phyloP scores from a whole-genome alignment of 208 protist genomes.

The Leishmania martiniquensis region DNA sequence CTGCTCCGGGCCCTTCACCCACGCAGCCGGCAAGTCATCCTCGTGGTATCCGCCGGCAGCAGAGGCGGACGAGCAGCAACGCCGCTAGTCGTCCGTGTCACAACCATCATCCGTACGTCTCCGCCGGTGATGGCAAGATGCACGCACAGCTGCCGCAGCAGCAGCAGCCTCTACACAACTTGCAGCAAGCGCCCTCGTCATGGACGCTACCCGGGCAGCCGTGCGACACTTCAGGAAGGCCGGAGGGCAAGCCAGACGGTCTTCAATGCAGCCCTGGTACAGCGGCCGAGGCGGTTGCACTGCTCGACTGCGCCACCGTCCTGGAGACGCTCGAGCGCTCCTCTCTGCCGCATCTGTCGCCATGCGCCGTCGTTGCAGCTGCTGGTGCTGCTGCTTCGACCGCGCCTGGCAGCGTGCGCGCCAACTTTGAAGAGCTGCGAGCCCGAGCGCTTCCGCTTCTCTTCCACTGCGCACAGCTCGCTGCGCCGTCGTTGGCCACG shows the following conservation, averaged over 20 bases:
- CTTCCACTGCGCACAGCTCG: neutral
- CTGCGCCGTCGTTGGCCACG: neutral
- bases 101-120: neutral
- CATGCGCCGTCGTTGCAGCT: neutral
- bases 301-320: conserved; percentile 14
- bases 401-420: conserved; percentile 2
- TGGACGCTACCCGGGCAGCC: neutral
- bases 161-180: neutral
- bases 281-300: conserved; percentile 8
- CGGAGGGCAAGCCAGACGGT: neutral
- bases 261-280: conserved; percentile 8
- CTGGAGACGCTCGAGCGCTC: conserved; percentile 17
- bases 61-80: neutral
- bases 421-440: conserved; percentile 13
- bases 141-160: neutral
- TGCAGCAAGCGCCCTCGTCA: neutral
- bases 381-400: neutral
- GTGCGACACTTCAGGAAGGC: neutral
- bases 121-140: neutral
- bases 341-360: neutral
- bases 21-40: neutral
- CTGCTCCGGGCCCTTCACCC: neutral
- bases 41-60: neutral
- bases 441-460: conserved; percentile 17
- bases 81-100: neutral